phyloP scores from a whole-genome alignment of 176 grass and related monocot genomes.

The Bromus sterilis region DNA sequence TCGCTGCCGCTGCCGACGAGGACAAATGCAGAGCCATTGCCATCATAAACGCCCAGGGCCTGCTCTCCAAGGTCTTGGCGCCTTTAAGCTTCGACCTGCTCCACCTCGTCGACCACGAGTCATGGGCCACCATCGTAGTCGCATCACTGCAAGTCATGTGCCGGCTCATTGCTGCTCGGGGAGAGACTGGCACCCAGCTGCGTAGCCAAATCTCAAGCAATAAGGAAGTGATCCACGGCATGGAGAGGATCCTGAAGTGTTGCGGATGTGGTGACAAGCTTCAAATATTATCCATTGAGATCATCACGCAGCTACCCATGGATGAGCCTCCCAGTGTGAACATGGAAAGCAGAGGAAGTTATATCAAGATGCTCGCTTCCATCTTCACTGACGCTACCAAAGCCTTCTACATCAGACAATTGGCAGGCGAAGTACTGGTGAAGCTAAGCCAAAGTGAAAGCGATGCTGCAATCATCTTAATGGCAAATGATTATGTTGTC shows the following conservation, averaged over 20 bases:
- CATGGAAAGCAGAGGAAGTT: neutral
- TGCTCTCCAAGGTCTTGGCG: neutral
- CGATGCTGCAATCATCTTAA: no score
- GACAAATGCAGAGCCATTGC: neutral
- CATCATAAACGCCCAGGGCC: neutral
- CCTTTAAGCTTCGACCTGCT: neutral
- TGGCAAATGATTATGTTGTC: no score
- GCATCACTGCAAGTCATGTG: neutral
- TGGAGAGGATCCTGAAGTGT: neutral
- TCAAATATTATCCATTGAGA: neutral
- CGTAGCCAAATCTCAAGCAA: neutral
- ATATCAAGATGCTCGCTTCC: neutral
- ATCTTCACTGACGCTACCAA: neutral
- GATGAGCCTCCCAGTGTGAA: no score
- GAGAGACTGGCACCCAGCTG: neutral
- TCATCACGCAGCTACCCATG: neutral
- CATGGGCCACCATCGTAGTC: neutral
- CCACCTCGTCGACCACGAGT: neutral
- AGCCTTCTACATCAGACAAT: neutral
- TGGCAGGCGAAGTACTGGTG: neutral
- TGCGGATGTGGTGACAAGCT: neutral
- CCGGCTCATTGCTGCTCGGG: neutral
- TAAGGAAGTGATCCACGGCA: neutral
- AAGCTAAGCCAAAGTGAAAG: neutral
- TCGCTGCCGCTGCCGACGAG: neutral